Evolutionary conservation across 768 basidiomycete genomes (phyloP).

Genomic region (Solioccasus polychromus): DNA sequence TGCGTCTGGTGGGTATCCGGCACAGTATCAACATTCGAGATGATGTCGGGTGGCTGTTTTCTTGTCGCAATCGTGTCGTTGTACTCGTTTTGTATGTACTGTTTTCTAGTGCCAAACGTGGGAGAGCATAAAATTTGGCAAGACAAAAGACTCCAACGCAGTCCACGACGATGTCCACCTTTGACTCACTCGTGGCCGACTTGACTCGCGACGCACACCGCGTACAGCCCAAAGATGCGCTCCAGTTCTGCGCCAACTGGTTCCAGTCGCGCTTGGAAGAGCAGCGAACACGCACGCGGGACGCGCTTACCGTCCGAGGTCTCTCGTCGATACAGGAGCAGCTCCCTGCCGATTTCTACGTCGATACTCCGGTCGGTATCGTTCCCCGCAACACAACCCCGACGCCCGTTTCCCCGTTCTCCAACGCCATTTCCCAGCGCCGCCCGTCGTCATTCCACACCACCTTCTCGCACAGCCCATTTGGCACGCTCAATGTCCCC

Average conservation of each 20-base stretch:
- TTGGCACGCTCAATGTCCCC: constrained; percentile 76
- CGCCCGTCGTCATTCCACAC: constrained; percentile 53
- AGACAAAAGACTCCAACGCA: constrained; percentile 8
- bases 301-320: constrained; percentile 50
- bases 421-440: constrained; percentile 44
- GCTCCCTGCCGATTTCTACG: constrained; percentile 56
- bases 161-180: constrained; percentile 54
- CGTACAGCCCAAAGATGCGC: constrained; percentile 84
- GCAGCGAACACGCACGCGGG: constrained; percentile 72
- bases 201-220: constrained; percentile 83
- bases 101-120: constrained; percentile 24
- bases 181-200: constrained; percentile 78
- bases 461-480: constrained; percentile 62
- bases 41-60: constrained; percentile 7
- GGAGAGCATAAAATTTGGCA: constrained; percentile 13
- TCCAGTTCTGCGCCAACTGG: constrained; percentile 94
- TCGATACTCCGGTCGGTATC: constrained; percentile 46
- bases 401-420: constrained; percentile 53
- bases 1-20: constrained; percentile 24
- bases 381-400: constrained; percentile 32
- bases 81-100: constrained; percentile 15
- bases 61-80: background rate
- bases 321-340: constrained; percentile 48
- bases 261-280: constrained; percentile 87
- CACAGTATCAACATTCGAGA: constrained; percentile 33